Conservation (phyloP, 345 rosid species). For the Cochlearia excelsa region DNA sequence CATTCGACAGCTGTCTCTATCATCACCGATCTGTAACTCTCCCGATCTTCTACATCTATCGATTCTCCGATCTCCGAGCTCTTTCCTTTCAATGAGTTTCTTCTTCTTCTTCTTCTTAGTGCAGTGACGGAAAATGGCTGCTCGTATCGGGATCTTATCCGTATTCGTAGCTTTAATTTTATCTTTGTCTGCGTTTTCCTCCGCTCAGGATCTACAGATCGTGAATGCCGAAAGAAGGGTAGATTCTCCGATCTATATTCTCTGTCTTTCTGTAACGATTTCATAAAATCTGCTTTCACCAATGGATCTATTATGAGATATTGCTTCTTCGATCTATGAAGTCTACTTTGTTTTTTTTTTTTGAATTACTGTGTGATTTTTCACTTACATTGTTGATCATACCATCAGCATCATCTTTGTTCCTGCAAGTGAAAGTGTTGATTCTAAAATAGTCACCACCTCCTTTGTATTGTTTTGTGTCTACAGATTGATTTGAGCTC, state of each 20-base stretch:
- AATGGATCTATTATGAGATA: background rate
- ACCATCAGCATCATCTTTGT: conserved; percentile 9
- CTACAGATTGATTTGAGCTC: conserved; percentile 91
- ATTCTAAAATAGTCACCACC: background rate
- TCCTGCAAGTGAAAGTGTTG: background rate
- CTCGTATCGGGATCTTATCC: conserved; percentile 40
- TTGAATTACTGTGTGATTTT: conserved; percentile 7
- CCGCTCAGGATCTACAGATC: conserved; percentile 58
- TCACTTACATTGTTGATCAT: background rate
- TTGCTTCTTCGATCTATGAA: conserved; percentile 19
- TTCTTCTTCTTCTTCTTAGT: background rate
- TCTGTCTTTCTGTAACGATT: conserved; percentile 1
- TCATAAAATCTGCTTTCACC: background rate
- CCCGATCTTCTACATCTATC: conserved; percentile 9
- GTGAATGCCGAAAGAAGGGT: conserved; percentile 89
- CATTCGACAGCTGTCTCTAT: conserved; percentile 5
- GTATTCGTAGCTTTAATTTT: conserved; percentile 37
- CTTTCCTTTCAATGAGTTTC: conserved; percentile 9
- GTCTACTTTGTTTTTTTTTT: background rate
- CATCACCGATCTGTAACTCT: background rate
- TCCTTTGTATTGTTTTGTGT: conserved; percentile 22
- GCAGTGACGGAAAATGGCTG: conserved; percentile 46
- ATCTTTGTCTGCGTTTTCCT: conserved; percentile 38
- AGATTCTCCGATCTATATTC: conserved; percentile 30
- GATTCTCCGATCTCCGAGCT: conserved; percentile 17